These are phyloP conservation scores for Stephania japonica DNA, from an alignment of 164 flowering plant genomes.

Conservation along the genomic window DNA sequence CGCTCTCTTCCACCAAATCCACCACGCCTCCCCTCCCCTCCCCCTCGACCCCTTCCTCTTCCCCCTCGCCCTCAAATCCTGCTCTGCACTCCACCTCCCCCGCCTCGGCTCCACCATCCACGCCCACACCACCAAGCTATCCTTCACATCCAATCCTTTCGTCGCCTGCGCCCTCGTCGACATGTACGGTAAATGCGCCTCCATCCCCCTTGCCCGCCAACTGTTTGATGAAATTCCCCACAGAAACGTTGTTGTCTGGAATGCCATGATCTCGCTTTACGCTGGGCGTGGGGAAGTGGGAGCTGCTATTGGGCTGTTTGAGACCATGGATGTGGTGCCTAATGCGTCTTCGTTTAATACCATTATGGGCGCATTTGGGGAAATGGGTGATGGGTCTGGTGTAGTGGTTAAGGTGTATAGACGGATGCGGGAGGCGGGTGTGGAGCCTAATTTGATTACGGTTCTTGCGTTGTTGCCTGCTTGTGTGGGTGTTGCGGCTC, in stretches of 20 bases:
- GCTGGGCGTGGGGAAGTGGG: constrained; percentile 17
- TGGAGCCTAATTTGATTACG: constrained; percentile 52
- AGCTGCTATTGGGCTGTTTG: constrained; percentile 40
- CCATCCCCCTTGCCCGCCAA: constrained; percentile 34
- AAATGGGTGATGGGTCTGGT: constrained; percentile 31
- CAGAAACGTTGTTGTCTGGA: constrained; percentile 57
- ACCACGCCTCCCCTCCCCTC: constrained; percentile 35
- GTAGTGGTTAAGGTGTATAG: constrained; percentile 43
- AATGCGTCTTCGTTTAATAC: constrained; percentile 47
- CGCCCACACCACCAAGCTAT: constrained; percentile 32
- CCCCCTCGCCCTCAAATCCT: constrained; percentile 71
- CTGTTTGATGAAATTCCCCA: constrained; percentile 60
- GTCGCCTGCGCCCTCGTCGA: constrained; percentile 51
- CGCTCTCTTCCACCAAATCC: constrained; percentile 42
- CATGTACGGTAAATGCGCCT: constrained; percentile 58
- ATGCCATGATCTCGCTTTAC: constrained; percentile 51
- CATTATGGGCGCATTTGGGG: constrained; percentile 43
- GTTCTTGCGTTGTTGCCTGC: constrained; percentile 49
- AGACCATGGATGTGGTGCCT: constrained; percentile 46
- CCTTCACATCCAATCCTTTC: constrained; percentile 43
- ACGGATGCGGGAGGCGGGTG: constrained; percentile 30
- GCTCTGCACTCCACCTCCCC: constrained; percentile 38
- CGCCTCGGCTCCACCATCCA: constrained; percentile 48
- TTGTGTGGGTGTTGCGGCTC: constrained; percentile 35
- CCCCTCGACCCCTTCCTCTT: constrained; percentile 49